Evolutionary conservation across 768 basidiomycete species (phyloP).

Genomic region (Xerocomellus intermedius): DNA sequence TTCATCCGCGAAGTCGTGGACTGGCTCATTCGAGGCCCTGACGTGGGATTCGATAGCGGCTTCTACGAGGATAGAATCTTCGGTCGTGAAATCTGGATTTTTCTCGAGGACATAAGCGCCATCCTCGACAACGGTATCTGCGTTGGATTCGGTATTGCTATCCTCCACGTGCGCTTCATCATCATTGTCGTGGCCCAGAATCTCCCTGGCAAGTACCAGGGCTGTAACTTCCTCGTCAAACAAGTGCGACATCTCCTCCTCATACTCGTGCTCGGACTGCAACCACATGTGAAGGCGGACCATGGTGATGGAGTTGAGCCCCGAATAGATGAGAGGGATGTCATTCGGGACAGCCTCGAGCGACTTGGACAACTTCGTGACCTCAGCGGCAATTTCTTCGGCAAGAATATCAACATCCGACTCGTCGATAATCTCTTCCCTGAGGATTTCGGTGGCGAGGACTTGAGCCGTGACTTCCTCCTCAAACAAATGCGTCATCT

Average conservation of each 20-base stretch:
- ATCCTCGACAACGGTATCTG: conserved; percentile 13
- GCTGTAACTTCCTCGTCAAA: conserved; percentile 34
- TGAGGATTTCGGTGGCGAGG: conserved; percentile 31
- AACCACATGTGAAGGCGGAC: conserved; percentile 33
- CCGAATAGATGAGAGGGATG: conserved; percentile 34
- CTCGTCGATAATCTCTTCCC: conserved; percentile 9
- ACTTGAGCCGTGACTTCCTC: conserved; percentile 30
- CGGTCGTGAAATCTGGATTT: neutral
- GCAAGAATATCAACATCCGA: conserved; percentile 14
- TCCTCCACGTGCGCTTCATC: neutral
- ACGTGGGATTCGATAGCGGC: neutral
- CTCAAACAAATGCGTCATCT: conserved; percentile 32
- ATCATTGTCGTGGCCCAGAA: conserved; percentile 6
- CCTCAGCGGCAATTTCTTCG: conserved; percentile 33
- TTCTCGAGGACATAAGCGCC: conserved; percentile 8
- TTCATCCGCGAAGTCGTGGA: neutral
- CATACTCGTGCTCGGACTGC: conserved; percentile 31
- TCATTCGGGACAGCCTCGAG: conserved; percentile 30
- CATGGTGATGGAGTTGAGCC: conserved; percentile 32
- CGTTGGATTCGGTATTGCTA: neutral
- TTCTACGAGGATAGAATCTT: neutral
- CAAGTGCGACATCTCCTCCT: conserved; percentile 30
- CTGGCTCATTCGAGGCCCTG: neutral
- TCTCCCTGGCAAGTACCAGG: conserved; percentile 30
- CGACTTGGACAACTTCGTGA: conserved; percentile 31